A percentile compares a stretch with the other conserved stretches of the same genome.
Conservation (phyloP, 495 filamentous ascomycete species). For the Penicillium soppii region DNA sequence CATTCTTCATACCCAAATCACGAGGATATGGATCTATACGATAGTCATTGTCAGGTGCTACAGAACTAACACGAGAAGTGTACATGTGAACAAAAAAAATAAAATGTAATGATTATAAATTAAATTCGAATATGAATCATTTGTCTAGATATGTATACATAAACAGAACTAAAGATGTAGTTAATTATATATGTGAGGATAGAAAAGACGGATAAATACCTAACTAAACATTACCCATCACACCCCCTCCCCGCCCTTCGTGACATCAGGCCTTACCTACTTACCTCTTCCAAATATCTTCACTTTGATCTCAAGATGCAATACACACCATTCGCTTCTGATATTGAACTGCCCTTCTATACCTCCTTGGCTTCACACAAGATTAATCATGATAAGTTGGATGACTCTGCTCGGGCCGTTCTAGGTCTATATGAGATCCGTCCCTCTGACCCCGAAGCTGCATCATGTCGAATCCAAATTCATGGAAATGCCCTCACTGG, state of each 20-base stretch:
- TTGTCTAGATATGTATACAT: too few species aligned
- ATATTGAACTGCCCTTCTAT: conserved; percentile 95
- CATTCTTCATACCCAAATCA: not conserved
- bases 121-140: too few species aligned
- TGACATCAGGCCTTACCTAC: too few species aligned
- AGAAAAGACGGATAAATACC: too few species aligned
- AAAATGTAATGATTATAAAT: too few species aligned
- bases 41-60: too few species aligned
- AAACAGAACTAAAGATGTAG: too few species aligned
- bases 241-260: not conserved
- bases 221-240: too few species aligned
- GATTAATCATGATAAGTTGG: conserved; percentile 93
- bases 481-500: conserved; percentile 80
- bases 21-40: too few species aligned
- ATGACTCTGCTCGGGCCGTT: conserved; percentile 82
- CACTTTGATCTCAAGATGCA: conserved; percentile 31
- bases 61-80: not conserved
- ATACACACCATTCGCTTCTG: conserved; percentile 86
- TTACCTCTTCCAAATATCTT: not conserved
- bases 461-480: conserved; percentile 82
- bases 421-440: conserved; percentile 90
- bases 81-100: not conserved
- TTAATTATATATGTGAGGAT: too few species aligned
- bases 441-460: conserved; percentile 60
- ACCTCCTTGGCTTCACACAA: conserved; percentile 83